Evolutionary conservation across 2,329 filamentous ascomycete genomes (phyloP).

Genomic region (Xenosphaeropsis pyriputrescens): DNA sequence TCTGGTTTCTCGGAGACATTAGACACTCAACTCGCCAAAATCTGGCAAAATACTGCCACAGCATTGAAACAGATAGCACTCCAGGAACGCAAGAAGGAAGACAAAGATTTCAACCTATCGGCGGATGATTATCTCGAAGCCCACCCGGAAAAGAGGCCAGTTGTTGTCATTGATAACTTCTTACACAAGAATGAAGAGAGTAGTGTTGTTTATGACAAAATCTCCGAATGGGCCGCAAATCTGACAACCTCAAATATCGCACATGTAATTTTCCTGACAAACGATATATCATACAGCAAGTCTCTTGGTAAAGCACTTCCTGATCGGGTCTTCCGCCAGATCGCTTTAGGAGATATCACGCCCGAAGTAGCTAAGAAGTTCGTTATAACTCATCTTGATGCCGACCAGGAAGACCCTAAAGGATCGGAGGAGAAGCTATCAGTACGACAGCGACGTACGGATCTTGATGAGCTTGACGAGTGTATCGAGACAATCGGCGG

Average conservation of each 20-base stretch:
- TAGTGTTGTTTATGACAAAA: conserved; percentile 55
- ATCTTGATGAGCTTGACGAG: conserved; percentile 60
- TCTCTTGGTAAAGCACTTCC: conserved; percentile 75
- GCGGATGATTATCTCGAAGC: conserved; percentile 84
- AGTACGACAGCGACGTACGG: conserved; percentile 17
- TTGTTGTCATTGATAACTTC: conserved; percentile 88
- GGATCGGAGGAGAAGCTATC: conserved; percentile 13
- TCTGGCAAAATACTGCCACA: conserved; percentile 67
- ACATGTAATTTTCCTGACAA: conserved; percentile 88
- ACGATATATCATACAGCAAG: conserved; percentile 79
- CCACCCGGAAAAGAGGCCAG: conserved; percentile 68
- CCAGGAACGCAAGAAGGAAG: conserved; percentile 51
- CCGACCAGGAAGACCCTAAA: conserved; percentile 19
- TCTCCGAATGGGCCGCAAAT: conserved; percentile 80
- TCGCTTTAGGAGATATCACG: conserved; percentile 74
- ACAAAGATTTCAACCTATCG: conserved; percentile 56
- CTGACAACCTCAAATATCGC: conserved; percentile 79
- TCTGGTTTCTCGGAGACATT: conserved; percentile 88
- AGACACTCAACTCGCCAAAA: conserved; percentile 79
- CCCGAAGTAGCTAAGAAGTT: conserved; percentile 80
- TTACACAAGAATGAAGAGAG: conserved; percentile 61
- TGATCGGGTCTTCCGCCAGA: conserved; percentile 77
- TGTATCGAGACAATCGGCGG: conserved; percentile 77
- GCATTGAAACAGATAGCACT: conserved; percentile 70
- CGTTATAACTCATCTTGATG: conserved; percentile 66